Base-by-base conservation (phyloP, 2,329 filamentous ascomycete species). In the Golovinomyces cichoracearum region DNA sequence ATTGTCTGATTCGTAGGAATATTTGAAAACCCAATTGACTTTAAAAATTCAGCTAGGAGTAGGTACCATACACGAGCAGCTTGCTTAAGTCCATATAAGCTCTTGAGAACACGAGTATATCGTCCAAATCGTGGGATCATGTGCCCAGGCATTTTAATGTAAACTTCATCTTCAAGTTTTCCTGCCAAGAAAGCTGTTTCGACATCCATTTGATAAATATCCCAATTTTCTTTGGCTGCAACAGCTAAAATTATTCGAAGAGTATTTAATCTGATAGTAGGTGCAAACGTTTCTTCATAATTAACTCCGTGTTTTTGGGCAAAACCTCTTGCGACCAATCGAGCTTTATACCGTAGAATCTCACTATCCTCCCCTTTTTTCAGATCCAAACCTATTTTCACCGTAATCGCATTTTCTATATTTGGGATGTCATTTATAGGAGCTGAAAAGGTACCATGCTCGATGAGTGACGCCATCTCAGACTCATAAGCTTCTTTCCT, bases 401-500 rank as follows among this genome's bases (percentile, higher is more conserved):
- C 41, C 19, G 41, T 26, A n/a, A 41, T 25, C 12, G 22, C 41
- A 45, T 17, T 26, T 3, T 29, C 15, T 21, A 4, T 27, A 9
- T 15, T 10, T 2, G 23, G 22, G 19, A 45, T 29, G 10, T 45
- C 27, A 10, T 27, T 19, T 29, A 45, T 27, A 6, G 41, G 41
- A 29, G 22, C 22, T 45, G 23, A 45, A 45, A 45, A 45, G 41
- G 41, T 45, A 7, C 23, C 23, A 27, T 45, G 41, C 25, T 45
- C 41, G n/a, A 45, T 22, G 4, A 45, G 41, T 12, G 41, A 45
- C 4, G 6, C n/a, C 5, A 45, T 45, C 27, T 45, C 41, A 12
- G 41, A 45, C 17, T 45, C 41, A 45, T 45, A 45, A 7, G 41
- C 41, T 29, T 45, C 41, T 12, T 21, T n/a, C 41, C 41, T 27